A percentile compares a stretch with the other conserved stretches of the same genome.
Conservation (phyloP, 176 grass and related monocot species). For the Guadua angustifolia region DNA sequence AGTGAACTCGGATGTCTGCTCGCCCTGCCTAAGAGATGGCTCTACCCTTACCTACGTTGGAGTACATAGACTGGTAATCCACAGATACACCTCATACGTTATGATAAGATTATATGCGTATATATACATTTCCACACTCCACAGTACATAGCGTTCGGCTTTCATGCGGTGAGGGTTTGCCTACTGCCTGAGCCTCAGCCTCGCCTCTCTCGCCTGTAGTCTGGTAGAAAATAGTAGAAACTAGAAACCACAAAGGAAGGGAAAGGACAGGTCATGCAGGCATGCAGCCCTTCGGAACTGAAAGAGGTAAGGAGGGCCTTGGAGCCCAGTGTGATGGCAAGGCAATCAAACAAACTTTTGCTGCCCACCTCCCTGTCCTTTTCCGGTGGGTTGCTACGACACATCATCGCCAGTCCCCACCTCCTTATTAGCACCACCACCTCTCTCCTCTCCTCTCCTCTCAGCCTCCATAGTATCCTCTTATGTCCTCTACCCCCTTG, state of each 20-base stretch:
- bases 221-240: conserved; percentile 11
- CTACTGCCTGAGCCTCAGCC: neutral
- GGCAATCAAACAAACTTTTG: conserved; percentile 32
- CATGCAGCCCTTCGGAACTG: conserved; percentile 26
- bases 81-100: too few species aligned
- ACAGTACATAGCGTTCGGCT: too few species aligned
- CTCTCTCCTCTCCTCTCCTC: neutral
- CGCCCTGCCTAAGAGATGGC: too few species aligned
- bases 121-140: too few species aligned
- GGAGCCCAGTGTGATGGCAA: neutral
- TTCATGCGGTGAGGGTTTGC: neutral
- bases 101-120: too few species aligned
- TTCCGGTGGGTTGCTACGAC: neutral
- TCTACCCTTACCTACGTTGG: too few species aligned
- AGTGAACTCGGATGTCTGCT: too few species aligned
- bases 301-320: neutral
- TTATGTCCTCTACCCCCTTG: neutral
- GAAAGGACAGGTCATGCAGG: neutral
- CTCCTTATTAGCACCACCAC: conserved; percentile 37
- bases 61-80: too few species aligned
- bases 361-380: neutral
- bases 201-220: neutral
- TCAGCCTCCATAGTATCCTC: neutral
- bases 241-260: neutral
- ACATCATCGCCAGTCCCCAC: neutral